These are phyloP conservation scores for Durio zibethinus DNA, from an alignment of 345 rosid genomes.

Conservation along the genomic window DNA sequence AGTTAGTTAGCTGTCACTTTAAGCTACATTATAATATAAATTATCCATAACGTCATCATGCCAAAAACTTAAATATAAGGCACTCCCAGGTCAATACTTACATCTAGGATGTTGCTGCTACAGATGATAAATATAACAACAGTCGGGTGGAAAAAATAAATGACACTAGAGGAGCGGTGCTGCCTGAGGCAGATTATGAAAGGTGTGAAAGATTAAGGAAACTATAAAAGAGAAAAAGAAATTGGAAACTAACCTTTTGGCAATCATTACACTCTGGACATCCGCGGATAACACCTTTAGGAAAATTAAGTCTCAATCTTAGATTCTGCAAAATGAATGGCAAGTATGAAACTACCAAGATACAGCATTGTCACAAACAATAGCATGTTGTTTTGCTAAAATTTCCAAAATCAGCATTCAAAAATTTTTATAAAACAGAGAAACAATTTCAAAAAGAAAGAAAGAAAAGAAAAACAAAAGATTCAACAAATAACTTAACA, in stretches of 20 bases:
- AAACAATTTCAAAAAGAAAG: background rate
- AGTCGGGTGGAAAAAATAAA: background rate
- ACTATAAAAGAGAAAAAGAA: background rate
- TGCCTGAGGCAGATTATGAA: conserved; percentile 3
- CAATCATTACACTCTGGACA: conserved; percentile 73
- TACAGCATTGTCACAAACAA: background rate
- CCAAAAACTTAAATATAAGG: conserved; percentile 7
- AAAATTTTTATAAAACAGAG: background rate
- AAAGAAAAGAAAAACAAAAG: background rate
- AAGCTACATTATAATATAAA: background rate
- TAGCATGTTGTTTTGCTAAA: background rate
- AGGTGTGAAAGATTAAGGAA: background rate
- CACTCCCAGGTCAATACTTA: background rate
- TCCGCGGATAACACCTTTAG: conserved; percentile 81
- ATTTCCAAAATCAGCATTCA: conserved; percentile 5
- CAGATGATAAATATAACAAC: conserved; percentile 1
- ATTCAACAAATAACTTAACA: background rate
- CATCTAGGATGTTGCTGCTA: background rate
- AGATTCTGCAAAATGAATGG: conserved; percentile 45
- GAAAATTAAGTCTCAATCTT: conserved; percentile 43
- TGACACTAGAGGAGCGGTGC: background rate
- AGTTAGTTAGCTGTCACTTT: background rate
- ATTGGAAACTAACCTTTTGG: conserved; percentile 66
- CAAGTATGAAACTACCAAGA: conserved; percentile 10
- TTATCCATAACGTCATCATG: background rate